Base-by-base conservation (phyloP, 768 basidiomycete species). In the Leccinum pellstonianum region DNA sequence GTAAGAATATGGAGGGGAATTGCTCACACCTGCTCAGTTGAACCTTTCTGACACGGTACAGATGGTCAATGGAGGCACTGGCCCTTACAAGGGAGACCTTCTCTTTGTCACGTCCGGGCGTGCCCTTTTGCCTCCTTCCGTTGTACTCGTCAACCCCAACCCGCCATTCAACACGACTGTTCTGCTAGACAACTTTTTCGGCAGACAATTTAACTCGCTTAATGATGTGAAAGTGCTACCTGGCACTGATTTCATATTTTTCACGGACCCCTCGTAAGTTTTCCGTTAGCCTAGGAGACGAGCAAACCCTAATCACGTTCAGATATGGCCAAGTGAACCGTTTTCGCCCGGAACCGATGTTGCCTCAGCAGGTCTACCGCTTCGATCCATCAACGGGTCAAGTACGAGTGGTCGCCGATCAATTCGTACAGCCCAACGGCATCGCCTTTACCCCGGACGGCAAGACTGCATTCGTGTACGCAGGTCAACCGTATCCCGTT, bases 211-310 rank as follows among this genome's bases (percentile, higher is more conserved):
- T 75, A 91, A 89, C 73, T 90, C 90, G 1, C 70, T 93, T 53
- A 90, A 92, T 69, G 91, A 94, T 63, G 78, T 88, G 59, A 91
- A 89, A 65, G 76, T 91, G 3, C 85, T 90, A 55, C 88, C 87
- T 2, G 71, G 73, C 4, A 87, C 81, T 61, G 84, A 85, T 38
- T 82, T 82, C 41, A 64, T 92, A 2, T 91, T 88, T 75, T 91
- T 93, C 73, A 92, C 90, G 0, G 90, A 93, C 66, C 77, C 79
- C 15, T 76, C 78, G 83, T 91, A 75, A 49, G 83, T 79, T 31
- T 17, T 41, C 50, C 4, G 4, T 49, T 15, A 10, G 29, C 2
- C 12, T 27, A 21, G 10, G 10, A n/a, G 25, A 7, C 11, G 23
- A 17, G 11, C 11, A 12, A 25, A 11, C 3, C 15, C 53, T 11